Percentiles rank a stretch among this genome's conserved stretches.
Conservation (phyloP, 2,329 filamentous ascomycete genomes). For the Beauveria caledonica region DNA sequence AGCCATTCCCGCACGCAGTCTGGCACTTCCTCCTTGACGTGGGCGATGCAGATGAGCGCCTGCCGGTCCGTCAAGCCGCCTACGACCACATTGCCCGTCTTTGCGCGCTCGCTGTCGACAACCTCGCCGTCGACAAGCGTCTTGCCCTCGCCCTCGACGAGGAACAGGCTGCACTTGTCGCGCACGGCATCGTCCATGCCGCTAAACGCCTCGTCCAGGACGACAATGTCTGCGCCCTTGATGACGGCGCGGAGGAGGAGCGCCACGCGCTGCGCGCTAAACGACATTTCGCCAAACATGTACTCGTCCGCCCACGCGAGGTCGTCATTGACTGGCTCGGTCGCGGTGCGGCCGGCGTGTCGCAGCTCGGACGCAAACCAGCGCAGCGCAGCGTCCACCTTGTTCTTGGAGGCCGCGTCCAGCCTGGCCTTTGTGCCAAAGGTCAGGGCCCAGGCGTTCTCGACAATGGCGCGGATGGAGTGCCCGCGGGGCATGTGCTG, state of each 20-base stretch:
- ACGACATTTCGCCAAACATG: conserved; percentile 66
- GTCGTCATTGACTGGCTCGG: conserved; percentile 15
- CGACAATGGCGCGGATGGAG: conserved; percentile 64
- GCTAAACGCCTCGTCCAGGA: conserved; percentile 82
- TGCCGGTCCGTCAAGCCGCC: conserved; percentile 60
- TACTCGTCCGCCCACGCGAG: conserved; percentile 58
- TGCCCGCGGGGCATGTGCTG: conserved; percentile 79
- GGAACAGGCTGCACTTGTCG: conserved; percentile 80
- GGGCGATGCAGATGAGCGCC: conserved; percentile 85
- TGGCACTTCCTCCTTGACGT: conserved; percentile 84
- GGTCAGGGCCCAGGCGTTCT: conserved; percentile 86
- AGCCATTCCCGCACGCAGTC: conserved; percentile 77
- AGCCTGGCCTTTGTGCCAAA: conserved; percentile 65
- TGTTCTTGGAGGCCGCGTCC: conserved; percentile 42
- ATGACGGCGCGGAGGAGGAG: conserved; percentile 77
- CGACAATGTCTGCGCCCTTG: conserved; percentile 71
- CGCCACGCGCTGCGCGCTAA: conserved; percentile 75
- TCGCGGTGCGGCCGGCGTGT: conserved; percentile 28
- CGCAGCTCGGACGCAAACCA: conserved; percentile 79
- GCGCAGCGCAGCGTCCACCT: conserved; percentile 60
- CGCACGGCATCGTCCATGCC: conserved; percentile 74
- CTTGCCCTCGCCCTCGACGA: conserved; percentile 55
- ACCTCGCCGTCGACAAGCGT: conserved; percentile 27
- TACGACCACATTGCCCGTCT: conserved; percentile 40
- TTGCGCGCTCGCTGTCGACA: conserved; percentile 38